Base-by-base conservation (phyloP, 192 early-diverging fungal genomes). In the Mortierella claussenii region DNA sequence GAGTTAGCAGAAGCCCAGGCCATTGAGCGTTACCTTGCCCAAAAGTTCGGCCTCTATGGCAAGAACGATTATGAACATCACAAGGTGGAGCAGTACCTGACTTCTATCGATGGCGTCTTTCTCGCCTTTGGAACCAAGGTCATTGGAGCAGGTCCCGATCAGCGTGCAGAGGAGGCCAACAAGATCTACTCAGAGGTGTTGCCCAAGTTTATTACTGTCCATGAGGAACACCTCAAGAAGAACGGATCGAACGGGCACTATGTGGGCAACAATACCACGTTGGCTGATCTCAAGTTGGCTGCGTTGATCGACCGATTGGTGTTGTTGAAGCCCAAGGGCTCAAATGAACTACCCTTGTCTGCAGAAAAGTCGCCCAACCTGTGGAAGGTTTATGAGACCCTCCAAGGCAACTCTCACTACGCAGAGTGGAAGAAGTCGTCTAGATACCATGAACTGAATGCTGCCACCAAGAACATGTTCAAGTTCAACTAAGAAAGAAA, bases 191-290 rank as follows among this genome's bases (percentile, higher is more conserved):
- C 28, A 17, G 54, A 74, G 36, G 37, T 30, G 13, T 31, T 63
- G 18, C 12, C 54, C 34, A 63, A 65, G 49, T 64, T 53, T 15
- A 61, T 70, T 13, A 30, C 17, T 21, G 13, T 70, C 11, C 86
- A 86, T 28, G 81, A 82, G 28, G 67, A 78, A 30, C 49, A 80
- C 12, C 49, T 86, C 49, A 56, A 47, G 20, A 75, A 84, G 47
- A 89, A 89, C 56, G 88, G 88, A 5, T 68, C 76, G 42, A 88
- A 73, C 28, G 83, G 86, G 0, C 83, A 88, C 44, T 88, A 86
- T 58, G 75, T 88, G 51, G 85, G 86, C 40, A 50, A 68, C 62
- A 32, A 59, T 24, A 70, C 44, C 4, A 47, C 78, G 7, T 58
- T 69, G 60, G 67, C 78, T 1, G 78, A 79, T 55, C 11, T 79